Evolutionary conservation across 345 rosid genomes (phyloP).

Genomic region (Conringia planisiliqua): DNA sequence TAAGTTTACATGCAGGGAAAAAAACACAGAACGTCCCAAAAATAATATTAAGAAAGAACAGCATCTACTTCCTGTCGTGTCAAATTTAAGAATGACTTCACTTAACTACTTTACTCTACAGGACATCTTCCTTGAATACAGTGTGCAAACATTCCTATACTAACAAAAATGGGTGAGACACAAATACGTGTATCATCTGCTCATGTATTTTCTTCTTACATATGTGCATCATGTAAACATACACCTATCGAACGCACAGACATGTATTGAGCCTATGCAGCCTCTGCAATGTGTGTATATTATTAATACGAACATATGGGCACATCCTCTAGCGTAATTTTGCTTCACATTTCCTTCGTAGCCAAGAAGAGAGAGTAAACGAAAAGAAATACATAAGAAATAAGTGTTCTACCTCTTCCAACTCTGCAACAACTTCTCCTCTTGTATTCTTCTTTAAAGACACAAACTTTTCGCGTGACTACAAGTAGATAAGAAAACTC

Average conservation of each 20-base stretch:
- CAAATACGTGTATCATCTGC: not conserved
- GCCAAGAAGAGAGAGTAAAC: not conserved
- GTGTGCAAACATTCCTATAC: not conserved
- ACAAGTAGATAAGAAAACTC: constrained; percentile 25
- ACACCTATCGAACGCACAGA: not conserved
- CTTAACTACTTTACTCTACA: not conserved
- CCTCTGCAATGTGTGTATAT: not conserved
- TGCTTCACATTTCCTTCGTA: not conserved
- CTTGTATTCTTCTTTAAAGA: constrained; percentile 82
- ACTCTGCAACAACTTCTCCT: constrained; percentile 68
- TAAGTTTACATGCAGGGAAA: constrained; percentile 3
- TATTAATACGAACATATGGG: not conserved
- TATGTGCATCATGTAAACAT: not conserved
- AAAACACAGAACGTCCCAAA: not conserved
- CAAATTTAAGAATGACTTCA: not conserved
- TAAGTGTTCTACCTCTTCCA: constrained; percentile 70
- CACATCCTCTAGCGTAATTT: not conserved
- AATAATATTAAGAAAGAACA: not conserved
- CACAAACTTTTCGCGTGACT: constrained; percentile 91
- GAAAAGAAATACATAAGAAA: not conserved
- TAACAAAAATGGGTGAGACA: not conserved
- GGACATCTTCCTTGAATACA: not conserved
- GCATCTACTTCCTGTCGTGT: not conserved
- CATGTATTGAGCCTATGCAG: not conserved
- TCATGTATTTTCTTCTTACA: not conserved